Evolutionary conservation across 495 filamentous ascomycete species (phyloP), one percentile per base, ranked within the genome.

Genomic region (Xylaria sp.): DNA sequence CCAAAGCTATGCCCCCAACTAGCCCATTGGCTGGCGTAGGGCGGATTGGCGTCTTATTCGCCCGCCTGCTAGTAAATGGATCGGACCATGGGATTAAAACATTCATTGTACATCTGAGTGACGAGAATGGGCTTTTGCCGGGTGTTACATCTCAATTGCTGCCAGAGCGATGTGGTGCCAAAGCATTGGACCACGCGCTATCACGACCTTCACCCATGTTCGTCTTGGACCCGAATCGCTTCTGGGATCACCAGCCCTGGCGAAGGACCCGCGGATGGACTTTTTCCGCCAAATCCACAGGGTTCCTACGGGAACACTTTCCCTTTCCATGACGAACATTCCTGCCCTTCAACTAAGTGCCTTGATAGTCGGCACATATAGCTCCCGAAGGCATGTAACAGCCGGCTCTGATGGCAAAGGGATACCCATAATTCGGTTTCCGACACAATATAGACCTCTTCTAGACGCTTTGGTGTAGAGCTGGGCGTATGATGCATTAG

Each of bases 1-100:
- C 79, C 9, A 82, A 80, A 68, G 76, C 62, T 62, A 82, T 82
- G 81, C 81, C 81, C 0, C 80, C 80, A 9, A 78, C 75, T 1
- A 73, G 79, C 53, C 77, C 80, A 0, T 65, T 46, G 31, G 62
- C 67, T n/a, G 80, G 76, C 0, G 29, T 81, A 33, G 77, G 77
- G 1, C 43, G 57, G 1, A 69, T 83, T 46, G 79, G 72, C 2
- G 73, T 81, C 26, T 77, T 83, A 2, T 76, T 82, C 61, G 81
- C 81, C 55, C 74, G 78, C 43, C 74, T 83, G 31, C 44, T 81
- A 3, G 76, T 78, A 5, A 61, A 73, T 1, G 74, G 70, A 0
- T 74, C 76, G 24, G 74, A 80, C 57, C 65, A 76, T 12, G 80
- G 81, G n/a, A 63, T 82, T 9, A 76, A 78, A 5, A 70, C 80